phyloP scores from a whole-genome alignment of 2,329 filamentous ascomycete genomes.

The Elsinoe batatas region DNA sequence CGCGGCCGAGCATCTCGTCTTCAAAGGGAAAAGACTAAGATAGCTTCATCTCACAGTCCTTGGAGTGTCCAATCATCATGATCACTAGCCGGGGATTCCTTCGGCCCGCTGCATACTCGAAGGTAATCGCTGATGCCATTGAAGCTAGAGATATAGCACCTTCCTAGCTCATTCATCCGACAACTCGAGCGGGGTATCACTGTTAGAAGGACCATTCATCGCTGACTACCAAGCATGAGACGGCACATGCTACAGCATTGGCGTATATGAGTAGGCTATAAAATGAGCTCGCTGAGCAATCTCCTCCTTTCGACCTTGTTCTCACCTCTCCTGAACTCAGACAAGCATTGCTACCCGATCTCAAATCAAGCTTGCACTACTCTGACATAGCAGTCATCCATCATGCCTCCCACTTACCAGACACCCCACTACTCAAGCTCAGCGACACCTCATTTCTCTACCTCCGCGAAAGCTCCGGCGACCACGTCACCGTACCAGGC shows the following conservation, averaged over 20 bases:
- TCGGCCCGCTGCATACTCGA: constrained; percentile 3
- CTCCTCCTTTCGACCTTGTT: background rate
- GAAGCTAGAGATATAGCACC: constrained; percentile 4
- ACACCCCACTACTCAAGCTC: background rate
- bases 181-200: background rate
- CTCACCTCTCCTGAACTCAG: background rate
- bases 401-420: constrained; percentile 13
- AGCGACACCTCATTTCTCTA: background rate
- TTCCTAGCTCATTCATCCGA: background rate
- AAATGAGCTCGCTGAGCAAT: background rate
- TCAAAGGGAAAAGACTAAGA: background rate
- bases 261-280: background rate
- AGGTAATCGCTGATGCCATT: constrained; percentile 3
- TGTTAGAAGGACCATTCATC: background rate
- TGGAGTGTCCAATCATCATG: background rate
- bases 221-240: background rate
- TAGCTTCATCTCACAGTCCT: background rate
- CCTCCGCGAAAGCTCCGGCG: background rate
- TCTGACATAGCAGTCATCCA: no score
- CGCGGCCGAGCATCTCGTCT: background rate
- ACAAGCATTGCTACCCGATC: constrained; percentile 1
- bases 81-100: background rate
- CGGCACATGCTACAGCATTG: background rate
- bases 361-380: background rate
- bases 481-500: constrained; percentile 1